Base-by-base conservation (phyloP, 768 basidiomycete species). In the Phlegmacium glaucopus region DNA sequence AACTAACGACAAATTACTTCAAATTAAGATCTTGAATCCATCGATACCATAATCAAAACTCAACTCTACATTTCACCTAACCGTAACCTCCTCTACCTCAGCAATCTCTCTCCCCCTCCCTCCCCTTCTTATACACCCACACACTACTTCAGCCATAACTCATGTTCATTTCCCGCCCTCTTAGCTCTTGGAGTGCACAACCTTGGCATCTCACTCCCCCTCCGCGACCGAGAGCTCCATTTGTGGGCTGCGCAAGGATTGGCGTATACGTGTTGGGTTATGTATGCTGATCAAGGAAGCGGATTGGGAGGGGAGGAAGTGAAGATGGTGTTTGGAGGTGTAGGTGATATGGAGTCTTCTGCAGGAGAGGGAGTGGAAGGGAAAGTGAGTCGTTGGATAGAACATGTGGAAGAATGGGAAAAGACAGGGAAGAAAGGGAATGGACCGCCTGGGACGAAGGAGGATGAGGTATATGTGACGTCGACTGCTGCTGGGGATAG, bases 221-320 rank as follows among this genome's bases (percentile, higher is more conserved):
- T 52, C 1, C 44, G 49, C 12, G 67, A 71, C 39, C 69, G 64
- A 37, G 65, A 72, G 71, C 61, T 77, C 43, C 82, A 84, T 53
- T 52, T 58, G 46, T 83, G 79, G 76, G 83, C 80, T 8, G 83
- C 83, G 4, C 71, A 78, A 51, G 83, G 82, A 1, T 65, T 86
- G 13, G 79, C 79, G 22, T 71, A 78, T 54, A 79, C 78, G 9
- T 85, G 83, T 60, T 83, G 77, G 66, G 62, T 82, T 32, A 72
- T 76, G 37, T 88, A 87, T 59, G 76, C 74, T 1, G 86, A 88
- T 61, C 77, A 76, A 53, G 68, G 70, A n/a, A 72, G 77, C 2
- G 85, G 87, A 3, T 60, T 88, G 12, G 82, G 83, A 3, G 78
- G 84, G 3, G 86, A 88, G 47, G 69, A 70, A 52, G 70, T 74